Base-by-base conservation (phyloP, 1,284 basidiomycete species). In the Cutaneotrichosporon sp. region DNA sequence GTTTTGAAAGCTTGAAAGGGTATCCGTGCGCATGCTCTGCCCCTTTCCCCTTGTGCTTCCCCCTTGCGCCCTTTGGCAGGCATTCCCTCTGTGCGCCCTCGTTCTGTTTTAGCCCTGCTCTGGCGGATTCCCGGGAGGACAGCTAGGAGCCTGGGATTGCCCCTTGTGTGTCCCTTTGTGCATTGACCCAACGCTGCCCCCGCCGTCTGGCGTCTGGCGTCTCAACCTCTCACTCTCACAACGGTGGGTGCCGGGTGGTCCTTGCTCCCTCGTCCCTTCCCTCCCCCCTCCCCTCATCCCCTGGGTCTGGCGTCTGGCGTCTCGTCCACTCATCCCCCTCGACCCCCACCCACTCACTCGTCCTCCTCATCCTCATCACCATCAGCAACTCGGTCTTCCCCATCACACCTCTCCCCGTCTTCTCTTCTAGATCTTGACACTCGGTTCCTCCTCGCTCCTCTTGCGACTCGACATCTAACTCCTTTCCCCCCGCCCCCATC, bases 151-250 rank as follows among this genome's bases (percentile, higher is more conserved):
- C n/a, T n/a, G n/a, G 18, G 38, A n/a, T 42, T 42, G 13, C 18
- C 38, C 38, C 38, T 42, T 11, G 34, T 42, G 18, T 42, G 38
- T 42, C 38, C 38, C 38, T 42, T n/a, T 42, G 38, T 20, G 9
- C 16, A n/a, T n/a, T 6, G 18, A 8, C 38, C 4, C 18, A 9
- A 29, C 29, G 4, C 29, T 29, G 16, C 47, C 47, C 24, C 47
- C 27, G 24, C 27, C 18, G 46, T 47, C 46, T 47, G 46, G 25
- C 27, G 47, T 50, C 47, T 50, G 47, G 47, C 27, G 47, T 50
- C 47, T 50, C 25, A 29, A 47, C 34, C 34, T 16, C 9, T 47
- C 45, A n/a, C 43, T 43, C 4, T 14, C 42, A 18, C 42, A 16
- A 20, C 42, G n/a, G n/a, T n/a, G n/a, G n/a, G n/a, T n/a, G n/a